Conservation (phyloP, 441 rosid genomes). For the Euphorbia celastroides region DNA sequence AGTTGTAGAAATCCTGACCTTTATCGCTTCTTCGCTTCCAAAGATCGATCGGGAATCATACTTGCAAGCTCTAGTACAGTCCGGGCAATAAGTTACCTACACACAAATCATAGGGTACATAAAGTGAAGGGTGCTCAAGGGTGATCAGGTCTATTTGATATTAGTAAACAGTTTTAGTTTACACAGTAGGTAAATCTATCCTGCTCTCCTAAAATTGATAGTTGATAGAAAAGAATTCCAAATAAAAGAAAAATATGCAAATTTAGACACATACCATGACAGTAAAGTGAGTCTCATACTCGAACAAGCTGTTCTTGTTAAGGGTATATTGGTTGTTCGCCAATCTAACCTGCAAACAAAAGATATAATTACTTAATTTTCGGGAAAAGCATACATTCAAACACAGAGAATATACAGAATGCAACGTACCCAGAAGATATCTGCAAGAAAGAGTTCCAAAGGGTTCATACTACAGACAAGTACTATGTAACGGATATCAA, state of each 20-base stretch:
- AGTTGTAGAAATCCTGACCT: constrained; percentile 67
- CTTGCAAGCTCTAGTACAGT: constrained; percentile 84
- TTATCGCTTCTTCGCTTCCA: constrained; percentile 39
- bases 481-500: constrained; percentile 79
- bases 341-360: constrained; percentile 73
- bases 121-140: not conserved
- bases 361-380: constrained; percentile 1
- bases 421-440: constrained; percentile 77
- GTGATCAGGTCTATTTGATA: constrained; percentile 17
- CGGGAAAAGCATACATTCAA: not conserved
- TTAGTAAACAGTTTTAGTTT: not conserved
- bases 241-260: constrained; percentile 6
- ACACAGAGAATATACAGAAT: constrained; percentile 7
- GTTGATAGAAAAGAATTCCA: too few relatives aligned
- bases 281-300: constrained; percentile 94
- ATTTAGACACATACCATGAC: constrained; percentile 66
- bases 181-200: too few relatives aligned
- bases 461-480: constrained; percentile 71
- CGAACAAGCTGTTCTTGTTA: constrained; percentile 70
- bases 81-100: constrained; percentile 94
- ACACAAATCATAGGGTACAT: constrained; percentile 6
- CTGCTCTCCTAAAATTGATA: too few relatives aligned
- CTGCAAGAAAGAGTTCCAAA: constrained; percentile 69
- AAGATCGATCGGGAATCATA: constrained; percentile 47
- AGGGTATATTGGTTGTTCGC: constrained; percentile 82